Conservation (phyloP, 1,284 basidiomycete genomes). For the Microbotryum lychnidis-dioicae region DNA sequence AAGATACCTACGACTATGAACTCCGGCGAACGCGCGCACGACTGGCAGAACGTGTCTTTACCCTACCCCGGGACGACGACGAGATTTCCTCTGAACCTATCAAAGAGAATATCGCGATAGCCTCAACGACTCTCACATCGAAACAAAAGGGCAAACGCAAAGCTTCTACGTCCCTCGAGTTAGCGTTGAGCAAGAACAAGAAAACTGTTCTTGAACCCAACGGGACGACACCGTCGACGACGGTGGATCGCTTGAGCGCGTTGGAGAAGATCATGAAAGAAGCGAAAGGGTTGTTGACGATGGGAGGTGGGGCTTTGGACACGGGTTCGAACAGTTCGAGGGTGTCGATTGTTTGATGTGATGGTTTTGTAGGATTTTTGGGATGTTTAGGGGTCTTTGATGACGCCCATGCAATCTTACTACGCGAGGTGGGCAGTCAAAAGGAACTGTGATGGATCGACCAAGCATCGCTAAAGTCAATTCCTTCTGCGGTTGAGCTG, state of each 20-base stretch:
- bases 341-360: no score
- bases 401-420: no score
- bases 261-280: constrained; percentile 19
- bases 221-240: background rate
- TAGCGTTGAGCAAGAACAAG: constrained; percentile 14
- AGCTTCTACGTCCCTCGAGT: background rate
- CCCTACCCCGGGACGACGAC: background rate
- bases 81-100: background rate
- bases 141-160: background rate
- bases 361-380: no score
- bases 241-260: background rate
- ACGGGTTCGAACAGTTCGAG: no score
- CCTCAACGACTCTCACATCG: background rate
- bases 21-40: background rate
- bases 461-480: no score
- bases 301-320: no score
- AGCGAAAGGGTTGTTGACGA: constrained; percentile 4
- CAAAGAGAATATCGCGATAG: background rate
- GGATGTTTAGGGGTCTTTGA: no score
- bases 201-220: constrained; percentile 9
- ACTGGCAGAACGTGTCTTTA: background rate
- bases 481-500: no score
- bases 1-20: background rate
- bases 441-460: no score
- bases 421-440: no score